Base-by-base conservation (phyloP, 148 eudicot species). In the Gaultheria prostrata region DNA sequence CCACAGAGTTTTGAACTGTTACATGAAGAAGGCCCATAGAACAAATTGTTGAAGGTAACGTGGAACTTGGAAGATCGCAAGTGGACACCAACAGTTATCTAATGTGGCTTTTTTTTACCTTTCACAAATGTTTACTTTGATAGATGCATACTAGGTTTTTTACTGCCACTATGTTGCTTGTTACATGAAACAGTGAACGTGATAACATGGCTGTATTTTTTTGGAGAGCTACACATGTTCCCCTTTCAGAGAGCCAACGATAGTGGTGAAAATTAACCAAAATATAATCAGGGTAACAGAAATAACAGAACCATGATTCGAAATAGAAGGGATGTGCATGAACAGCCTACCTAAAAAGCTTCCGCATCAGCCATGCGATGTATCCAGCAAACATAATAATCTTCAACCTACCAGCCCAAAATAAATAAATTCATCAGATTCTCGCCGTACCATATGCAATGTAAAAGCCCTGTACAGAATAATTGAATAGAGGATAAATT, bases 301-400 rank as follows among this genome's bases (percentile, higher is more conserved):
- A 71, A 17, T 71, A 6, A 15, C n/a, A 32, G 76, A 48, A 15
- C 24, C 76, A 8, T 35, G 45, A 67, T 71, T 70, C 18, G 10
- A 71, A 26, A 76, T n/a, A 48, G 18, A 45, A 45, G 20, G 45
- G 53, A 9, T 8, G 51, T 7, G 56, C 79, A 46, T 26, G 79
- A 76, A 35, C 79, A 76, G 11, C 79, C 57, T 76, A 76, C 79
- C 79, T 76, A 76, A 18, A 76, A 48, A 76, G 13, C 26, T 26
- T 49, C 21, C 54, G 26, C 32, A 76, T 74, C 57, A 76, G 79
- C 56, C 56, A 76, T 76, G 79, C 4, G 79, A 76, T 76, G 79
- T 26, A 76, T 49, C 33, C 51, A 76, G 79, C 76, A 71, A 32
- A 71, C 76, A 71, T 71, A 71, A 32, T 71, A 71, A 35, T 71